A percentile compares a stretch with the other conserved stretches of the same genome.
These are phyloP conservation scores for Candolleomyces aberdarensis DNA, from an alignment of 768 basidiomycete genomes.

Conservation along the genomic window DNA sequence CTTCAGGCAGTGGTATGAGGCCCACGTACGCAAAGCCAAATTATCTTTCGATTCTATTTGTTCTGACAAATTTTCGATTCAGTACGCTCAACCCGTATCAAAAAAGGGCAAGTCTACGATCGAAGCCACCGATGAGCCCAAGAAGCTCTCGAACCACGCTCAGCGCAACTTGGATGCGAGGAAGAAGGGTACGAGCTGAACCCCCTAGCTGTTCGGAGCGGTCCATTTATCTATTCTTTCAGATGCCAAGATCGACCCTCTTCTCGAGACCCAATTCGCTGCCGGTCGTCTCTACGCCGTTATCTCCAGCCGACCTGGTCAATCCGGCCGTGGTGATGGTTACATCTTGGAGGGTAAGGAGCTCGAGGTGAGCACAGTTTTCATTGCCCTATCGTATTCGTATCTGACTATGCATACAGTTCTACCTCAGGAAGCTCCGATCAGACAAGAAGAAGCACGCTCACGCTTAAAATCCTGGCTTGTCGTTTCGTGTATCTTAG, in stretches of 20 bases:
- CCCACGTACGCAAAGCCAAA: slow-evolving; percentile 67
- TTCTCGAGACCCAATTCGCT: slow-evolving; percentile 86
- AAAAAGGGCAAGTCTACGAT: slow-evolving; percentile 77
- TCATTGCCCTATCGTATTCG: slow-evolving; percentile 7
- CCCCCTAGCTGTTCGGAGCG: too few species aligned
- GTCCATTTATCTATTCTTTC: not conserved
- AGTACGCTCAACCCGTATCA: slow-evolving; percentile 95
- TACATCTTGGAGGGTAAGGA: slow-evolving; percentile 99
- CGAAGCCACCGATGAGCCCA: slow-evolving; percentile 47
- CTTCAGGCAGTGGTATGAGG: slow-evolving; percentile 99
- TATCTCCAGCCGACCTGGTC: slow-evolving; percentile 94
- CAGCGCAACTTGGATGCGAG: slow-evolving; percentile 84
- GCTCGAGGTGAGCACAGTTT: slow-evolving; percentile 68
- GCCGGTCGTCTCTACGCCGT: slow-evolving; percentile 94
- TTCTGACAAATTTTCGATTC: slow-evolving; percentile 6
- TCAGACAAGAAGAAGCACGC: slow-evolving; percentile 96
- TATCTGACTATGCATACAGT: slow-evolving; percentile 42
- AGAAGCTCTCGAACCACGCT: slow-evolving; percentile 87
- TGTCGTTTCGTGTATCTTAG: slow-evolving; percentile 3
- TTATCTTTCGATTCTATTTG: not conserved
- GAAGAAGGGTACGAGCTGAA: slow-evolving; percentile 58
- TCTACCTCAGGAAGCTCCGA: slow-evolving; percentile 92
- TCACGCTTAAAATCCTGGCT: slow-evolving; percentile 33
- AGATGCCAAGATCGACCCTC: slow-evolving; percentile 87
- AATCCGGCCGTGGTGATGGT: slow-evolving; percentile 94